Evolutionary conservation across 768 basidiomycete species (phyloP), one percentile per base, ranked within the genome.

Genomic region (Hydnomerulius pinastri): DNA sequence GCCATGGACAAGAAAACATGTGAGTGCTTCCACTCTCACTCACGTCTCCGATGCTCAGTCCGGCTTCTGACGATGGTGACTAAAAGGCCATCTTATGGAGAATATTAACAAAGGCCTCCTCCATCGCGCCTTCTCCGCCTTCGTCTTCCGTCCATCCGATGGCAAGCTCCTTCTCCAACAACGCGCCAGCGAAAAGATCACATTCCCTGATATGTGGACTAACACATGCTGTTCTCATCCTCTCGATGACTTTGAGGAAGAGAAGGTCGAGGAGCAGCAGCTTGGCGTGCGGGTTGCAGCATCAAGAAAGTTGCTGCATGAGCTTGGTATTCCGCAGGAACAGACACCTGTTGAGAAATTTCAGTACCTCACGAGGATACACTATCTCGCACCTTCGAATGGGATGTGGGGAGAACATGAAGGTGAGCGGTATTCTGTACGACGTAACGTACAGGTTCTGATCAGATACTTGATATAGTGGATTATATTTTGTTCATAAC

Each of bases 141-240:
- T 99, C 70, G 81, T 98, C 56, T 99, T 98, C 77, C 78, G 93
- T 30, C 97, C 97, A 3, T 83, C 84, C 11, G 93, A 98, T 68
- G 97, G 97, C 39, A 90, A 87, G 69, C 79, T 99, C 15, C 77
- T 99, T 23, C 79, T 99, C 38, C 97, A 99, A 68, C 92, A 93
- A 69, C 83, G 97, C 30, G 97, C 97, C 17, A 77, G 86, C n/a
- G 94, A 96, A 74, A 99, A 99, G 77, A 99, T 99, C 65, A 99
- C 97, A 6, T 99, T 99, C 75, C 97, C 97, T 5, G 81, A 91
- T 61, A 94, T 98, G 94, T 99, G 97, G 97, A 99, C 97, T 27
- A 99, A 99, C 71, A 98, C 97, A 7, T 99, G 97, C 68, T 99
- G 96, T 73, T 94, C 92, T 20, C 96, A 99, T 66, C 96, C 96